Evolutionary conservation across 306 rosid genomes (phyloP).

Genomic region (Medicago truncatula): MtrunA17r5.0-ANR NC_053045.1:1869501-1870000

Average conservation of each 20-base stretch:
- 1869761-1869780: constrained; percentile 4
- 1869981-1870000: neutral
- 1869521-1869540: no score
- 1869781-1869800: constrained; percentile 15
- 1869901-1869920: constrained; percentile 18
- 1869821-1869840: constrained; percentile 53
- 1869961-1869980: constrained; percentile 1
- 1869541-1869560: no score
- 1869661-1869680: no score
- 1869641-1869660: no score
- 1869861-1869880: constrained; percentile 46
- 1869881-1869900: constrained; percentile 24
- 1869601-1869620: no score
- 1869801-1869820: constrained; percentile 33
- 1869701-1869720: neutral
- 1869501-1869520: no score
- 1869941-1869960: neutral
- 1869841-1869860: constrained; percentile 43
- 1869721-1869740: no score
- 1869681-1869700: neutral
- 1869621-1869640: no score
- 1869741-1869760: no score
- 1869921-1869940: neutral
- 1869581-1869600: no score
- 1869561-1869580: no score